These are phyloP conservation scores for Boletus subluridellus DNA, from an alignment of 1,284 basidiomycete genomes.

Conservation along the genomic window DNA sequence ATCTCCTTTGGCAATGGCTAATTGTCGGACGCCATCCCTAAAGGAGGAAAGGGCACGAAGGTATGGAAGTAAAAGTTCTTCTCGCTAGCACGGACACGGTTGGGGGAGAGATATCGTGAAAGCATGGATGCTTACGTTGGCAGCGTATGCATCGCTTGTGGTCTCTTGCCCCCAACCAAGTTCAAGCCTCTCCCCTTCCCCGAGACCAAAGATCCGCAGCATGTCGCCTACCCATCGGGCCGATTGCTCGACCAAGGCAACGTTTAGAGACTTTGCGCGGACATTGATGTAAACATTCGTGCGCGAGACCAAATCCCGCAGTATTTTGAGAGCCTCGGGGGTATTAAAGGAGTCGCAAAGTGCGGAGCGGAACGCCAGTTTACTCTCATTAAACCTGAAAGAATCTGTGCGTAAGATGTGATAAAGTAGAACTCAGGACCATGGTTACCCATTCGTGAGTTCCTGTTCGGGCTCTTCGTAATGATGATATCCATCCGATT, in stretches of 20 bases:
- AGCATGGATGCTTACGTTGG: conserved; percentile 52
- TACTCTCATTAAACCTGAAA: conserved; percentile 69
- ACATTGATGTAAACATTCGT: conserved; percentile 87
- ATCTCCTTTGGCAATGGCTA: conserved; percentile 74
- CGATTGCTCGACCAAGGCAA: conserved; percentile 68
- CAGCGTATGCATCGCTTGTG: conserved; percentile 37
- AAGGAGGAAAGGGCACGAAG: conserved; percentile 84
- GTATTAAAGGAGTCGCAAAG: conserved; percentile 99
- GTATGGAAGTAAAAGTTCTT: conserved; percentile 88
- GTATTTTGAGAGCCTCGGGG: conserved; percentile 71
- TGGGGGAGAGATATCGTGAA: conserved; percentile 5
- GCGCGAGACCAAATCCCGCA: conserved; percentile 83
- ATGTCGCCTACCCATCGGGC: conserved; percentile 86
- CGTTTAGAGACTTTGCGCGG: conserved; percentile 60
- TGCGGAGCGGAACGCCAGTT: conserved; percentile 79
- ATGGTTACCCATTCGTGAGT: conserved; percentile 57
- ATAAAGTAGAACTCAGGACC: conserved; percentile 14
- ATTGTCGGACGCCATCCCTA: conserved; percentile 82
- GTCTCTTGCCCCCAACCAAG: conserved; percentile 71
- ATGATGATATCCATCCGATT: conserved; percentile 58
- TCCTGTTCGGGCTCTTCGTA: conserved; percentile 65
- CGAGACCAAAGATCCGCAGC: conserved; percentile 94
- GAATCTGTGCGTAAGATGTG: conserved; percentile 7
- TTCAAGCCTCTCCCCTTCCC: conserved; percentile 67
- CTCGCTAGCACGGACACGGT: conserved; percentile 50